These are phyloP conservation scores for Pugionium cornutum DNA, from an alignment of 345 rosid species.

Conservation along the genomic window DNA sequence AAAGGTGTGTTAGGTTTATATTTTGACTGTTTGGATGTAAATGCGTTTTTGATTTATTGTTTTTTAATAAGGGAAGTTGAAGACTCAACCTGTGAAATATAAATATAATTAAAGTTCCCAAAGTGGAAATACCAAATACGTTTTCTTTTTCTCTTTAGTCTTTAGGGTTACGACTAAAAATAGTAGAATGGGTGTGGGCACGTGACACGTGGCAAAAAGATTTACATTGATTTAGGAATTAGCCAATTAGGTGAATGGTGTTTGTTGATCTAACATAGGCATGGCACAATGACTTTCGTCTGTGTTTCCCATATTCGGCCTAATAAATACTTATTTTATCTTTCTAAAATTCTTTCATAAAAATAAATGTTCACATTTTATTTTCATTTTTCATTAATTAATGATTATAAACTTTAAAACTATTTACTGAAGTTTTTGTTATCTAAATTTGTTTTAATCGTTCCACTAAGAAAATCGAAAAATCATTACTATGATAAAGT, in stretches of 20 bases:
- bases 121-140: conserved; percentile 33
- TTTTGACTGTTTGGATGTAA: conserved; percentile 43
- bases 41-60: conserved; percentile 38
- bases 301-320: conserved; percentile 26
- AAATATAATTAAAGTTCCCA: conserved; percentile 19
- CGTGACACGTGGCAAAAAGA: conserved; percentile 22
- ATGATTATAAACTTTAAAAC: too few relatives aligned
- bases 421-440: too few relatives aligned
- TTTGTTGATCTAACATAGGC: conserved; percentile 37
- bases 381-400: too few relatives aligned
- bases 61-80: conserved; percentile 31
- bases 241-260: conserved; percentile 29
- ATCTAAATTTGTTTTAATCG: too few relatives aligned
- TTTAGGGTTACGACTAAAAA: neutral
- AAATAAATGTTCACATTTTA: neutral
- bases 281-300: conserved; percentile 33
- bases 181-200: conserved; percentile 1
- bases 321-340: neutral
- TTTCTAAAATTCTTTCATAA: too few relatives aligned
- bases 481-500: too few relatives aligned
- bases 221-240: conserved; percentile 23
- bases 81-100: conserved; percentile 30
- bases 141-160: neutral
- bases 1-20: conserved; percentile 39
- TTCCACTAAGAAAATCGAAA: too few relatives aligned